These are phyloP conservation scores for Hyaloscypha bicolor DNA, from an alignment of 495 filamentous ascomycete genomes.

Conservation along the genomic window DNA sequence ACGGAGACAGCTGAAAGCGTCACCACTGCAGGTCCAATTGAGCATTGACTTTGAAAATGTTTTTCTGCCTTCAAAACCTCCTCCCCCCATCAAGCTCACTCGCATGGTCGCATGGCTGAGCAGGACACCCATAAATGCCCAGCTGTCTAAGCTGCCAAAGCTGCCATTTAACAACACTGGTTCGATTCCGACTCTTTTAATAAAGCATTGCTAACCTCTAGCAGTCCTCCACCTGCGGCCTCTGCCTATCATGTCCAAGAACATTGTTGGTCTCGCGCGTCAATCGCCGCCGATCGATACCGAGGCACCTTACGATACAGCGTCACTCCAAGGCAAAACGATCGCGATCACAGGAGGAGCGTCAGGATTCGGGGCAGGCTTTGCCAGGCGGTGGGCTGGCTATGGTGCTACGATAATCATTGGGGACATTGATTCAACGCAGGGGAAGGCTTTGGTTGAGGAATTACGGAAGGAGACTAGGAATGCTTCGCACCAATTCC, in stretches of 20 bases:
- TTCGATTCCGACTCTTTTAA: too few relatives aligned
- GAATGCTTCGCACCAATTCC: constrained; percentile 48
- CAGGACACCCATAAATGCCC: not conserved
- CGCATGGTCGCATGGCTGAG: not conserved
- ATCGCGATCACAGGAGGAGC: constrained; percentile 56
- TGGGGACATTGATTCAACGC: constrained; percentile 45
- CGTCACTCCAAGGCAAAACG: constrained; percentile 40
- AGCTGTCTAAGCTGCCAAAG: not conserved
- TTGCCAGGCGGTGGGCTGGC: constrained; percentile 46
- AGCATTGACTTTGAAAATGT: not conserved
- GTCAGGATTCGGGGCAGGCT: constrained; percentile 48
- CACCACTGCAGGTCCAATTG: not conserved
- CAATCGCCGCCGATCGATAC: constrained; percentile 42
- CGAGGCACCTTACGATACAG: constrained; percentile 40
- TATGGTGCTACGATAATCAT: constrained; percentile 48
- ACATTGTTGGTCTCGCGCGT: constrained; percentile 16
- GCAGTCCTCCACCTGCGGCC: not conserved
- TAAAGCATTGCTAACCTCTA: too few relatives aligned
- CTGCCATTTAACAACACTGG: not conserved
- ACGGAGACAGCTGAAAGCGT: too few relatives aligned
- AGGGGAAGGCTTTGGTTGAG: constrained; percentile 40
- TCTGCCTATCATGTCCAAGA: constrained; percentile 15
- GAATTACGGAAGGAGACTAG: constrained; percentile 33
- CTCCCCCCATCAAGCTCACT: not conserved
- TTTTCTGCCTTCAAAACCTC: not conserved